Percentiles rank a stretch among this genome's conserved stretches.
Conservation (phyloP, 2,329 filamentous ascomycete genomes). For the Arthrobotrys pseudoclavata region DNA sequence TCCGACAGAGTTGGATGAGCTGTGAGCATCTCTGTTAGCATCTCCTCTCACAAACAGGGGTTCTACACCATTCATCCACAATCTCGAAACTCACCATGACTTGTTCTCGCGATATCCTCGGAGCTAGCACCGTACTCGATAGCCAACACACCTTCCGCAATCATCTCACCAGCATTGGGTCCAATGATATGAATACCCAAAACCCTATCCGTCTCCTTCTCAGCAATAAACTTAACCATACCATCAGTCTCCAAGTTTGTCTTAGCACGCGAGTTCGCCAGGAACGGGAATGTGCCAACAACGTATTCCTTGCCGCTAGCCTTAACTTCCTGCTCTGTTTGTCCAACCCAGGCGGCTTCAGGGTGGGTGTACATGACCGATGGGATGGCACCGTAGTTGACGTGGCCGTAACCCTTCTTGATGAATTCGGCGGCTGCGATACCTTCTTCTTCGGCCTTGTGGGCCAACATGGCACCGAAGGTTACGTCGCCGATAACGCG, state of each 20-base stretch:
- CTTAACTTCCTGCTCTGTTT: slow-evolving; percentile 97
- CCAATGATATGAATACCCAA: slow-evolving; percentile 97
- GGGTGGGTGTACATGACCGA: slow-evolving; percentile 99
- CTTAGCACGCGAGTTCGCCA: slow-evolving; percentile 98
- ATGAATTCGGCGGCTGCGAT: slow-evolving; percentile 97
- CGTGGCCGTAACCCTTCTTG: slow-evolving; percentile 96
- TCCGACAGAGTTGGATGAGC: slow-evolving; percentile 93
- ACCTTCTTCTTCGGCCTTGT: slow-evolving; percentile 89
- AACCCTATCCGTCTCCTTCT: slow-evolving; percentile 95
- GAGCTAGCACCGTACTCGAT: slow-evolving; percentile 96
- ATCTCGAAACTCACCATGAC: slow-evolving; percentile 73
- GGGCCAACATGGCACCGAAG: slow-evolving; percentile 75
- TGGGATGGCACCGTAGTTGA: slow-evolving; percentile 98
- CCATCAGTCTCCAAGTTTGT: slow-evolving; percentile 97
- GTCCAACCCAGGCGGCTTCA: slow-evolving; percentile 98
- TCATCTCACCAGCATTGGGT: slow-evolving; percentile 97
- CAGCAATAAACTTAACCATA: slow-evolving; percentile 92
- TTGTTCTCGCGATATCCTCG: slow-evolving; percentile 94
- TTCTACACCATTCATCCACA: neutral
- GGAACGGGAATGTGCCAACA: slow-evolving; percentile 94
- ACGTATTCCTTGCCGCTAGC: slow-evolving; percentile 90
- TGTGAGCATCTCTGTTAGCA: slow-evolving; percentile 31
- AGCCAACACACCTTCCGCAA: slow-evolving; percentile 94
- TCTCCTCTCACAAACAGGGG: neutral
- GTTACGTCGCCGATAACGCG: slow-evolving; percentile 96